These are phyloP conservation scores for Globisporangium cylindrosporum DNA, from an alignment of 352 stramenopile species.

Conservation along the genomic window DNA sequence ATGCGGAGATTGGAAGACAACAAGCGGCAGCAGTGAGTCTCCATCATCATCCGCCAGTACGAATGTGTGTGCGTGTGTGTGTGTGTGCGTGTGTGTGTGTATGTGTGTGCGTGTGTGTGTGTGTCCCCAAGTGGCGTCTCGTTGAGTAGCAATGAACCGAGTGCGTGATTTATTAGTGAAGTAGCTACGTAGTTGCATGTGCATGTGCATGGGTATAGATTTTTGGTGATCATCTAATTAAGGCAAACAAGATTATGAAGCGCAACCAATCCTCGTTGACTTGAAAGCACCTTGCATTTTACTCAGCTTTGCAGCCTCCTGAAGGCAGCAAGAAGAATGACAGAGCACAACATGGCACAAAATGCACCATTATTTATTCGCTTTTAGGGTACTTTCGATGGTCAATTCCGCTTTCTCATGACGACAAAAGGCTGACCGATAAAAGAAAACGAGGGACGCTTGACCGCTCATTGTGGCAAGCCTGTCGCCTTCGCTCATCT, in stretches of 20 bases:
- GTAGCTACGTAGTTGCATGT: not conserved
- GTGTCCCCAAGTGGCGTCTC: not conserved
- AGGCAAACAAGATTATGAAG: not conserved
- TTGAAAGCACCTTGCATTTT: not conserved
- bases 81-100: not conserved
- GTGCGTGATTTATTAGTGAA: not conserved
- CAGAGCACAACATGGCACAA: not conserved
- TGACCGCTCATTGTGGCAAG: not conserved
- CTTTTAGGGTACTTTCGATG: not conserved
- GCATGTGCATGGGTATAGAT: constrained; percentile 8
- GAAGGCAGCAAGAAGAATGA: not conserved
- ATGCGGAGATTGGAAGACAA: not conserved
- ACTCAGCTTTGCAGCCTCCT: not conserved
- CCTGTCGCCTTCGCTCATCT: not conserved
- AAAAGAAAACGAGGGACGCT: not conserved
- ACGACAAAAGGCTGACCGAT: not conserved
- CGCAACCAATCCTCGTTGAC: not conserved
- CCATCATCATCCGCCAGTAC: not conserved
- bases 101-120: not conserved
- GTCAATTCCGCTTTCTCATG: not conserved
- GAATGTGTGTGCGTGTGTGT: not conserved
- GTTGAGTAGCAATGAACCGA: not conserved
- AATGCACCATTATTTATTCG: constrained; percentile 4
- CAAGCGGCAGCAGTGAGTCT: not conserved
- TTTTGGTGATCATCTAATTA: not conserved